phyloP scores from a whole-genome alignment of 208 protist genomes.

The Leishmania lainsoni region DNA sequence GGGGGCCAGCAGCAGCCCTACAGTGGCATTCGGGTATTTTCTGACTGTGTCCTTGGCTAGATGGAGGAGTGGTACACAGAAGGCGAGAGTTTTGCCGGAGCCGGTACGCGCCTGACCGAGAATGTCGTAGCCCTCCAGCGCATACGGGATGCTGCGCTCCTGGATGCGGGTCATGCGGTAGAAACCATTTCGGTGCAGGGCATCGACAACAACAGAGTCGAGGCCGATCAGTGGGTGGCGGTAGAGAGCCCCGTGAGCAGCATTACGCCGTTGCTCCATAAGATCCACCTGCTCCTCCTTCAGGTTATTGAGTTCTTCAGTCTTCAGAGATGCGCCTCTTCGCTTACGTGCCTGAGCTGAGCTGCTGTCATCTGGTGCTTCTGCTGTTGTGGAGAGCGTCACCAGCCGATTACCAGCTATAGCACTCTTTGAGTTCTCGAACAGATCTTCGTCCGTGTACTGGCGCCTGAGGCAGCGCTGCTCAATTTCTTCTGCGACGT shows the following conservation, averaged over 20 bases:
- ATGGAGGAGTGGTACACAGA: constrained; percentile 95
- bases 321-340: neutral
- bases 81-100: constrained; percentile 95
- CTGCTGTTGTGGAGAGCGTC: neutral
- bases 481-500: constrained; percentile 36
- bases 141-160: constrained; percentile 91
- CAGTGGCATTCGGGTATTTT: constrained; percentile 52
- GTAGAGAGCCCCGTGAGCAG: constrained; percentile 58
- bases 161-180: constrained; percentile 94
- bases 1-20: constrained; percentile 86
- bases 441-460: constrained; percentile 26
- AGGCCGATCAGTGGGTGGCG: constrained; percentile 78
- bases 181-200: constrained; percentile 73
- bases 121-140: constrained; percentile 89
- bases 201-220: constrained; percentile 49
- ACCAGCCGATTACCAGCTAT: neutral
- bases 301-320: neutral
- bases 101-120: constrained; percentile 94
- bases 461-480: constrained; percentile 48
- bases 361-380: neutral
- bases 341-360: neutral
- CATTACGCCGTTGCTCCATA: constrained; percentile 27
- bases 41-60: constrained; percentile 46
- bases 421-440: constrained; percentile 8
- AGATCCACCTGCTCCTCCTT: constrained; percentile 27